phyloP scores from a whole-genome alignment of 176 grass and related monocot genomes.

The Pontederia crassipes region DNA sequence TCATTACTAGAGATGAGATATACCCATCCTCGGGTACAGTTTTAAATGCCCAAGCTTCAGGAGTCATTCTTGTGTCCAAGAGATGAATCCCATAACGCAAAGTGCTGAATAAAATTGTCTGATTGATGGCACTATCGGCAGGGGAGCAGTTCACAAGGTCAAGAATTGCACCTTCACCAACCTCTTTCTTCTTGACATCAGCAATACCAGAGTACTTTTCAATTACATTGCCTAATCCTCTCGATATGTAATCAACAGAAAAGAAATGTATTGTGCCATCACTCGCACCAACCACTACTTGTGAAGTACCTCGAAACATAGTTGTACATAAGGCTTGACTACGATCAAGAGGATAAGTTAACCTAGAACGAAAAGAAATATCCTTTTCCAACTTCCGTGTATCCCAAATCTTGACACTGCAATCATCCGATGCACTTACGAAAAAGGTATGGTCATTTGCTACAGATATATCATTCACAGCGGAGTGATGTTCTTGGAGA shows the following conservation, averaged over 20 bases:
- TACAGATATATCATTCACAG: slow-evolving; percentile 83
- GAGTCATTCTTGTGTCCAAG: slow-evolving; percentile 68
- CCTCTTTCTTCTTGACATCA: slow-evolving; percentile 66
- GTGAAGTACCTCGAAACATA: slow-evolving; percentile 69
- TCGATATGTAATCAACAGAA: slow-evolving; percentile 72
- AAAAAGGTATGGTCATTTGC: slow-evolving; percentile 79
- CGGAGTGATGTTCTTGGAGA: slow-evolving; percentile 74
- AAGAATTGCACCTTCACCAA: slow-evolving; percentile 75
- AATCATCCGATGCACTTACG: slow-evolving; percentile 81
- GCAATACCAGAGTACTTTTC: slow-evolving; percentile 82
- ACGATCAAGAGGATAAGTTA: slow-evolving; percentile 67
- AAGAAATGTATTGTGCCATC: slow-evolving; percentile 81
- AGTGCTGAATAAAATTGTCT: slow-evolving; percentile 81
- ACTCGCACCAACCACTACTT: slow-evolving; percentile 63
- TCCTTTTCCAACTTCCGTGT: slow-evolving; percentile 95
- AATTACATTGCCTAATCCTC: slow-evolving; percentile 55
- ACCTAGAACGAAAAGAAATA: slow-evolving; percentile 88
- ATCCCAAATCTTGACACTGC: slow-evolving; percentile 94
- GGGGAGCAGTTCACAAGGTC: slow-evolving; percentile 63
- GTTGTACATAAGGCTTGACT: slow-evolving; percentile 70
- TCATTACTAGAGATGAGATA: slow-evolving; percentile 66
- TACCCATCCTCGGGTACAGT: slow-evolving; percentile 70
- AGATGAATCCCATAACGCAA: slow-evolving; percentile 71
- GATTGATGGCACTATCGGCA: slow-evolving; percentile 44
- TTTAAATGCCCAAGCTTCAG: slow-evolving; percentile 78